Conservation (phyloP, 371 early-diverging fungal species). For the Rhizopus arrhizus region DNA sequence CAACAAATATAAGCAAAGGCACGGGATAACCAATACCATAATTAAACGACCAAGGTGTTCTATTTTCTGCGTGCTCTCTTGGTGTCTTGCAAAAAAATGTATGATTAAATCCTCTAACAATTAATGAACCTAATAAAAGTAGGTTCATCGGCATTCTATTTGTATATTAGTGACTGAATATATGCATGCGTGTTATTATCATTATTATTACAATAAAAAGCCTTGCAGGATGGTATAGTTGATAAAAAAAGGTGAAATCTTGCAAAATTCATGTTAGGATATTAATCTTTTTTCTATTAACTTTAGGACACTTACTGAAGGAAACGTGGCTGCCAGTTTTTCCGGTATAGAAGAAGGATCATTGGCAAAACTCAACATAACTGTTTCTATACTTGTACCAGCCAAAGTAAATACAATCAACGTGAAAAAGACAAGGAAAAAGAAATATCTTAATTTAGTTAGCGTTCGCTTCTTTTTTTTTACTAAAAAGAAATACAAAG, state of each 20-base stretch:
- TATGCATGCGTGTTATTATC: not conserved
- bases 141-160: slow-evolving; percentile 66
- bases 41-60: slow-evolving; percentile 61
- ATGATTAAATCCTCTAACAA: slow-evolving; percentile 46
- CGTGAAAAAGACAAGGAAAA: slow-evolving; percentile 88
- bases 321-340: slow-evolving; percentile 61
- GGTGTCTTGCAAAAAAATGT: slow-evolving; percentile 67
- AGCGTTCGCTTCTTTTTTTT: too few relatives aligned
- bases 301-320: slow-evolving; percentile 36
- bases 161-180: not conserved
- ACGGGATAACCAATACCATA: slow-evolving; percentile 67
- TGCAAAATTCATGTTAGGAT: not conserved
- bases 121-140: slow-evolving; percentile 58
- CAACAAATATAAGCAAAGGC: slow-evolving; percentile 78
- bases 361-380: slow-evolving; percentile 57
- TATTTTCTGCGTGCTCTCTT: slow-evolving; percentile 65
- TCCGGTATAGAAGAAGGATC: slow-evolving; percentile 64
- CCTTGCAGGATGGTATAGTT: slow-evolving; percentile 74
- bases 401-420: slow-evolving; percentile 84
- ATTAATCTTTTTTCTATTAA: not conserved
- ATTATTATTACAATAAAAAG: slow-evolving; percentile 45
- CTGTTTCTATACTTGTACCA: slow-evolving; percentile 63
- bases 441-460: slow-evolving; percentile 67
- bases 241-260: slow-evolving; percentile 79
- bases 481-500: too few relatives aligned